Base-by-base conservation (phyloP, 106 monocot genomes). In the Allium sativum region DNA sequence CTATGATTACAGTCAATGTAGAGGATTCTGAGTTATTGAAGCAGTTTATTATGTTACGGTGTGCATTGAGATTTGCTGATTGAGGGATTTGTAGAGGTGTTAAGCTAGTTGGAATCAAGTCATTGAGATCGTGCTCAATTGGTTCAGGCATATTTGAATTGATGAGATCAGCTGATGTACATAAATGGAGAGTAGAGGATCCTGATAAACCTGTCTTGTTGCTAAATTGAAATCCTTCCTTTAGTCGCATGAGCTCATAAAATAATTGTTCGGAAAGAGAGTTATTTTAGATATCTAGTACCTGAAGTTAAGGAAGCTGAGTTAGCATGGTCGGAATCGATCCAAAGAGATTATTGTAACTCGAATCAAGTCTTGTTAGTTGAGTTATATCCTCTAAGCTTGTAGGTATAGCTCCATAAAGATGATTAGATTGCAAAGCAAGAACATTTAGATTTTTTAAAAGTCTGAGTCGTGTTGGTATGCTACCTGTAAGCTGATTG, bases 341-440 rank as follows among this genome's bases (percentile, higher is more conserved):
- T 51, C 89, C 89, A 46, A 94, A 86, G 58, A 94, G 89, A 40
- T 55, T 70, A 52, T 94, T 94, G 61, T 68, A 86, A 70, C 94
- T 86, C 74, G 89, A 82, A 71, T 94, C 94, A 43, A 89, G 51
- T 47, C 86, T 73, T 19, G 55, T 72, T 45, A 94, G 50, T 66
- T 69, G 73, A 14, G 56, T 51, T 17, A 89, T 57, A 40, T 81
- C 83, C 12, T 86, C 94, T 52, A 94, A 63, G 53, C 81, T 85
- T 40, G 94, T 86, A 10, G 89, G 94, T 18, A 94, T 86, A 5
- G 94, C 86, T 21, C 94, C 94, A 44, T 75, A 81, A 10, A 94
- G 45, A 58, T 62, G 82, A 65, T 94, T 94, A 9, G 74, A 86
- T 70, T 94, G 86, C 47, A 89, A 63, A 40, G 89, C 83, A 18